Evolutionary conservation across 169 alveolate genomes (phyloP), one percentile per base, ranked within the genome.

Genomic region (Plasmodium vivax): DNA sequence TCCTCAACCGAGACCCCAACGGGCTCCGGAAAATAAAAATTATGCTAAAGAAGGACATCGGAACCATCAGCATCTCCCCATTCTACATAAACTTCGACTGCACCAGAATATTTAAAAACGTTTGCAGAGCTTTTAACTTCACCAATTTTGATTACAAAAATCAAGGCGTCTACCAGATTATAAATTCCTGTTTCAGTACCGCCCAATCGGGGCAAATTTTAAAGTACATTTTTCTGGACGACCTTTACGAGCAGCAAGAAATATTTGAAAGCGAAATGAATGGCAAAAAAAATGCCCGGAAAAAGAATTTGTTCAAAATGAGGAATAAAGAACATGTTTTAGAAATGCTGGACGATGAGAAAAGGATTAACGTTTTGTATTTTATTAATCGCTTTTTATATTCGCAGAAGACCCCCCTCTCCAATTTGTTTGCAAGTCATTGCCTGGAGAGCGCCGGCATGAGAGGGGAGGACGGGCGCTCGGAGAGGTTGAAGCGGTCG

Each of bases 21-120:
- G 94, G 94, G 43, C 54, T 90, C 32, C 82, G 94, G 14, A 90
- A 90, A 90, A 90, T 90, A 74, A 90, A 90, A 90, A 80, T 90
- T 2, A 90, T 90, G 83, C 3, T 90, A 54, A 90, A 90, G 68
- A 82, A 90, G 16, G 92, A 90, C 36, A 90, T 90, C 27, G 94
- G 92, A 1, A 90, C 94, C 6, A 90, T 90, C 14, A 90, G 84
- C 38, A 90, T 90, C 9, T 90, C 94, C 34, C 94, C 94, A 10
- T 90, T 90, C 83, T 90, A 27, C 54, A 51, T 90, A 38, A 90
- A 90, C 83, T 90, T 90, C 54, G 94, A 90, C 38, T 58, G 84
- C 19, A 68, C 77, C 3, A 38, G 75, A 12, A 82, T 90, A 41
- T 90, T 90, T 36, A 47, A 81, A 80, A 79, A 81, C n/a, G 91